Evolutionary conservation across 2,329 filamentous ascomycete genomes (phyloP).

Genomic region (Nakataea oryzae): DNA sequence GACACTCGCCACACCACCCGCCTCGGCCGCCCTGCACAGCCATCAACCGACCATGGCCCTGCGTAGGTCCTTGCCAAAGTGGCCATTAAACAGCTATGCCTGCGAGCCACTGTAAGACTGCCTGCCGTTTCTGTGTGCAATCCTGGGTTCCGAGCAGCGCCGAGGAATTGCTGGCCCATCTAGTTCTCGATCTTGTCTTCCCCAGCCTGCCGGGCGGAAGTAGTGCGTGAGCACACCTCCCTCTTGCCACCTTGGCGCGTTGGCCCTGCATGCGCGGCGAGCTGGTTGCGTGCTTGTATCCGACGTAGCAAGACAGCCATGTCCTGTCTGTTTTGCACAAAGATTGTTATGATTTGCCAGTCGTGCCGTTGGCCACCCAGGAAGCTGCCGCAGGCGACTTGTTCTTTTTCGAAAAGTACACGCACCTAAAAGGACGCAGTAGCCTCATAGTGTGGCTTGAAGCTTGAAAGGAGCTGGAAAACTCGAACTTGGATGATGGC

Average conservation of each 20-base stretch:
- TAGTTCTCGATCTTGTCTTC: conserved; percentile 1
- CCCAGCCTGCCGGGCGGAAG: neutral
- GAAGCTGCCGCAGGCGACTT: neutral
- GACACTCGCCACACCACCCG: too few species aligned
- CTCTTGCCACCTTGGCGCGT: conserved; percentile 15
- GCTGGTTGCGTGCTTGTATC: conserved; percentile 14
- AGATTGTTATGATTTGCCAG: conserved; percentile 22
- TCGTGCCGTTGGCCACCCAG: conserved; percentile 21
- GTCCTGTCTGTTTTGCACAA: conserved; percentile 17
- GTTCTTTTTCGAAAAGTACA: conserved; percentile 22
- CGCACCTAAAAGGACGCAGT: conserved; percentile 26
- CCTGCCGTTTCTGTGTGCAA: conserved; percentile 18
- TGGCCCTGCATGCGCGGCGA: conserved; percentile 10
- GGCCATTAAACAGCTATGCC: conserved; percentile 21
- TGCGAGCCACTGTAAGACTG: conserved; percentile 21
- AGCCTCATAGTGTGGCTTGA: too few species aligned
- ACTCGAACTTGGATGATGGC: neutral
- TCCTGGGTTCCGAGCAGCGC: conserved; percentile 25
- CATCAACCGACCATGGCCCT: neutral
- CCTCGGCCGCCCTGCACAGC: neutral
- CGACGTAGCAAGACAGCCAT: conserved; percentile 24
- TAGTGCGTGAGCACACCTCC: conserved; percentile 19
- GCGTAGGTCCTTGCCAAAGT: conserved; percentile 1
- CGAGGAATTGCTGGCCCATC: neutral
- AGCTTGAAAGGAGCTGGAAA: too few species aligned